phyloP scores from a whole-genome alignment of 2,329 filamentous ascomycete species.

The Venturia aucupariae region DNA sequence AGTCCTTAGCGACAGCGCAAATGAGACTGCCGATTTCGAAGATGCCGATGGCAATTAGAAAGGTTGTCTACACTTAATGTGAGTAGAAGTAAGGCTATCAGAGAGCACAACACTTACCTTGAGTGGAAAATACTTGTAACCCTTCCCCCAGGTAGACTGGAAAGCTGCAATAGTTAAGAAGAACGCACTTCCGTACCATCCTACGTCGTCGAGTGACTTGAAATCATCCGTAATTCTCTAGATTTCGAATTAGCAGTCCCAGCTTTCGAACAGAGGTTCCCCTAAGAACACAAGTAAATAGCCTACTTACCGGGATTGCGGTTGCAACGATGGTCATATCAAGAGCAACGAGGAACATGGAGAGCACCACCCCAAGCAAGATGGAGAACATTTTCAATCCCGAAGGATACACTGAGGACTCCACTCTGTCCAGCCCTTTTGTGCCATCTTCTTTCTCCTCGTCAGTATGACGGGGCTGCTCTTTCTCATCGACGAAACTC shows the following conservation, averaged over 20 bases:
- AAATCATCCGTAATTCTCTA: conserved; percentile 30
- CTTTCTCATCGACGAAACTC: conserved; percentile 14
- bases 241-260: no score
- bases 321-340: conserved; percentile 27
- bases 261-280: no score
- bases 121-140: conserved; percentile 31
- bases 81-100: conserved; percentile 22
- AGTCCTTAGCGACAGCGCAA: conserved; percentile 33
- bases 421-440: conserved; percentile 4
- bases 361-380: conserved; percentile 11
- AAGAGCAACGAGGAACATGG: conserved; percentile 15
- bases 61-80: conserved; percentile 28
- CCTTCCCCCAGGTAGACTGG: conserved; percentile 37
- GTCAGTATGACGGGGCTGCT: not conserved
- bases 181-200: conserved; percentile 33
- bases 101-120: not conserved
- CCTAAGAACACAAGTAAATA: no score
- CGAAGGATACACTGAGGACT: conserved; percentile 12
- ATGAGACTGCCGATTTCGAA: conserved; percentile 47
- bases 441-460: not conserved
- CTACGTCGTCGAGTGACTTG: conserved; percentile 25
- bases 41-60: conserved; percentile 26
- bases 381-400: conserved; percentile 13
- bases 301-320: conserved; percentile 30
- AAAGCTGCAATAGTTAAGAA: conserved; percentile 29